Evolutionary conservation across 1,284 basidiomycete species (phyloP).

Genomic region (Melampsora americana): DNA sequence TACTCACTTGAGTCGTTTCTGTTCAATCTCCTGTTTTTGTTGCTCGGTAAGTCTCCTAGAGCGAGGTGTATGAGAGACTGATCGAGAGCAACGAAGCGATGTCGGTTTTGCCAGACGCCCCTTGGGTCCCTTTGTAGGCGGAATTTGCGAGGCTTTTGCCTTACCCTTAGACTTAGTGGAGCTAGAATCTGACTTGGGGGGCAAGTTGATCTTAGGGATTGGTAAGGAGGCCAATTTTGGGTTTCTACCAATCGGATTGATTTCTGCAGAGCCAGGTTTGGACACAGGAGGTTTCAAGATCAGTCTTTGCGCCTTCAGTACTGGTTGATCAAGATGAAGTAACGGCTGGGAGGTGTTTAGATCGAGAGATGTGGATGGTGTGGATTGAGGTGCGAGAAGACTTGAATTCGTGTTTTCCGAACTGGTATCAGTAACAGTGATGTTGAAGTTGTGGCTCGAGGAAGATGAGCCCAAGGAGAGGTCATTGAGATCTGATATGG

Average conservation of each 20-base stretch:
- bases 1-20: slow-evolving; percentile 19
- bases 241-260: not conserved
- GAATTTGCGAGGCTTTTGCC: not conserved
- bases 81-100: not conserved
- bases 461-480: not conserved
- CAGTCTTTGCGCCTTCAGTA: not conserved
- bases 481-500: not conserved
- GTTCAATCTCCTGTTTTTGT: slow-evolving; percentile 27
- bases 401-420: not conserved
- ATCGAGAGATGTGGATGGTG: not conserved
- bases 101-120: not conserved
- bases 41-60: slow-evolving; percentile 28
- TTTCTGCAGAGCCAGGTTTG: not conserved
- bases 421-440: too few species aligned
- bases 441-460: not conserved
- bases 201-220: not conserved
- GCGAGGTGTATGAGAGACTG: slow-evolving; percentile 1
- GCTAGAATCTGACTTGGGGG: not conserved
- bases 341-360: not conserved
- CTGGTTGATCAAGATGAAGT: not conserved
- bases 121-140: not conserved
- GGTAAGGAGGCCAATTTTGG: not conserved
- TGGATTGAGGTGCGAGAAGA: slow-evolving; percentile 4
- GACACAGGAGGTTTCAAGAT: not conserved
- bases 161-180: not conserved